A percentile compares a stretch with the other conserved stretches of the same genome.
Conservation (phyloP, 2,329 filamentous ascomycete species). For the Byssochlamys sp. region DNA sequence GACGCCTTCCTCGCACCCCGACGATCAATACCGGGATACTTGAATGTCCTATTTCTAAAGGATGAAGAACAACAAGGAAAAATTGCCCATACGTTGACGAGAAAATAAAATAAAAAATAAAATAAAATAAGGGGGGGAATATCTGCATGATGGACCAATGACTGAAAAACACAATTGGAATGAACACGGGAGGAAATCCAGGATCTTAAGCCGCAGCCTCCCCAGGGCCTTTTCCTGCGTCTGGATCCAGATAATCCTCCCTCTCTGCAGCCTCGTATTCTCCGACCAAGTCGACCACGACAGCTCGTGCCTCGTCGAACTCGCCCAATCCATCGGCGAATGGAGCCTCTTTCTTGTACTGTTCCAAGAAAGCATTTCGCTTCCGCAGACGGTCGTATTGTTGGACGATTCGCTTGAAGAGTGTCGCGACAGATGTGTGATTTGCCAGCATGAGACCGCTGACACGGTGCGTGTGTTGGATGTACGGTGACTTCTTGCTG, state of each 20-base stretch:
- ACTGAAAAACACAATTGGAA: background rate
- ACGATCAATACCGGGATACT: background rate
- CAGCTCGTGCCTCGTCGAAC: conserved; percentile 88
- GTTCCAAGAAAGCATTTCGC: conserved; percentile 90
- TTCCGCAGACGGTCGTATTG: conserved; percentile 93
- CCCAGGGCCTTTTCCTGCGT: conserved; percentile 40
- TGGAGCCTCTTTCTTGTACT: conserved; percentile 88
- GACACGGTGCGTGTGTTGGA: conserved; percentile 85
- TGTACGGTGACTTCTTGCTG: conserved; percentile 92
- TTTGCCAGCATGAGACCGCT: conserved; percentile 96
- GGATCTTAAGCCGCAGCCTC: conserved; percentile 15
- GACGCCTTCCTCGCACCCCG: background rate
- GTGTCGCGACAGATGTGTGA: conserved; percentile 89
- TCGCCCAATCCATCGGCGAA: conserved; percentile 86
- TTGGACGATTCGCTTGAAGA: conserved; percentile 86
- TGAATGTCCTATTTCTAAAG: background rate
- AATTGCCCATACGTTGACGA: no score
- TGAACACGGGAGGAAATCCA: background rate
- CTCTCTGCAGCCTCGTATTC: conserved; percentile 95
- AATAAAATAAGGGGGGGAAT: background rate
- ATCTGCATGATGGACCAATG: background rate
- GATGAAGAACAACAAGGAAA: background rate
- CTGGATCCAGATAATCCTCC: conserved; percentile 77
- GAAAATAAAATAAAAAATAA: no score
- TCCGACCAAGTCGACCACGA: conserved; percentile 79